Conservation (phyloP, 192 early-diverging fungal species). For the Coemansia sp. region DNA sequence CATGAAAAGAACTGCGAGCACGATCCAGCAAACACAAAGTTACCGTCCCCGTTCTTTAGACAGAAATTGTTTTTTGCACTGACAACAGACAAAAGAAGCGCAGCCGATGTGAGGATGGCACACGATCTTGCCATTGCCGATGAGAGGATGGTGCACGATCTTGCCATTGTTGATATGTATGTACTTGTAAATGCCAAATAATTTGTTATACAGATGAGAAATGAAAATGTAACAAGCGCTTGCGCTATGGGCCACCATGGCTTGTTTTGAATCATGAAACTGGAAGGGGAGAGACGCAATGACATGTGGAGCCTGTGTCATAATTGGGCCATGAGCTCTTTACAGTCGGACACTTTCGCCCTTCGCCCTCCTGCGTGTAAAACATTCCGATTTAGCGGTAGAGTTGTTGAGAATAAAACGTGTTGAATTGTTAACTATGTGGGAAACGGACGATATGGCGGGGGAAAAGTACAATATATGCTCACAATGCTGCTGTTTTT, state of each 20-base stretch:
- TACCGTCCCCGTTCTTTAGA: slow-evolving; percentile 34
- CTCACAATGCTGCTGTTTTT: not conserved
- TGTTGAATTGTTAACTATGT: not conserved
- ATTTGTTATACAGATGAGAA: too few species aligned
- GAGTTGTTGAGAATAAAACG: not conserved
- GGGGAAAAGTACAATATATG: too few species aligned
- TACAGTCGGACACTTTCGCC: not conserved
- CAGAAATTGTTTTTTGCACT: slow-evolving; percentile 36
- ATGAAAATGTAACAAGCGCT: too few species aligned
- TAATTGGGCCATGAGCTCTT: not conserved
- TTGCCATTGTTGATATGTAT: not conserved
- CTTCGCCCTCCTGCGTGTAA: not conserved
- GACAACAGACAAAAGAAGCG: not conserved
- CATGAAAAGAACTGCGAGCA: slow-evolving; percentile 47
- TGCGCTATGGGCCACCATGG: not conserved
- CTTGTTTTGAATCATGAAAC: not conserved
- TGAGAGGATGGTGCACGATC: not conserved
- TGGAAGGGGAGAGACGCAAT: not conserved
- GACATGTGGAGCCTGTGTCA: not conserved
- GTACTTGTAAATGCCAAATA: not conserved
- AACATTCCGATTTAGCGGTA: not conserved
- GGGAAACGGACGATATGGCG: not conserved
- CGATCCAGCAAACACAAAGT: slow-evolving; percentile 31
- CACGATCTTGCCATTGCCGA: not conserved
- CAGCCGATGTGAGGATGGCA: not conserved